Percentiles rank a stretch among this genome's conserved stretches.
Evolutionary conservation across 805 yeast species (phyloP).

Genomic region (Metschnikowia continentalis): DNA sequence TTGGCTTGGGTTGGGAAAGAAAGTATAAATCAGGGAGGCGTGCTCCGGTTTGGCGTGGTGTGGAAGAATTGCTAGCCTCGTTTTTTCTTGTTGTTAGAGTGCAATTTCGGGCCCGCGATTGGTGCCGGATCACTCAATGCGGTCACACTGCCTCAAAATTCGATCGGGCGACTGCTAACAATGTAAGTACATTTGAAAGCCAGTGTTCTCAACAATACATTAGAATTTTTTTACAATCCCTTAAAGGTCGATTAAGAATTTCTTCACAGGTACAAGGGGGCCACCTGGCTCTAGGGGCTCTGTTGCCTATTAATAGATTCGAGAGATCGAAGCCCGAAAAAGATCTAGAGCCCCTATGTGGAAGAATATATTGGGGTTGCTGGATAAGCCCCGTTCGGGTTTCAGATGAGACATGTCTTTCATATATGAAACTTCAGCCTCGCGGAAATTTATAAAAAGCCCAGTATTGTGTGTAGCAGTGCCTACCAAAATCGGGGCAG

Average conservation of each 20-base stretch:
- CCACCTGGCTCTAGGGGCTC: background rate
- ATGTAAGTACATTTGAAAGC: background rate
- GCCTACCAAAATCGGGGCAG: too few species aligned
- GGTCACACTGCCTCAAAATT: conserved; percentile 1
- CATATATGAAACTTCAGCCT: background rate
- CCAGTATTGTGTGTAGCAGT: too few species aligned
- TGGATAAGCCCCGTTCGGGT: background rate
- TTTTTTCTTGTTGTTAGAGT: conserved; percentile 4
- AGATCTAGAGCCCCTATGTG: background rate
- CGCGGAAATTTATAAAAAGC: background rate
- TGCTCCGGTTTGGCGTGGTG: background rate
- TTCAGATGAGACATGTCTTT: background rate
- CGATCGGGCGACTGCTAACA: background rate
- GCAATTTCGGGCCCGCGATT: conserved; percentile 3
- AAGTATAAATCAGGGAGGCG: background rate
- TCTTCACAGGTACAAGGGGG: background rate
- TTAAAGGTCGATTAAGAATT: background rate
- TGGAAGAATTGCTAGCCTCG: conserved; percentile 1
- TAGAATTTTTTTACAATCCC: background rate
- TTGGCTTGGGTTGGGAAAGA: background rate
- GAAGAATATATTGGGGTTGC: too few species aligned
- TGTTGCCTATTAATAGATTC: background rate
- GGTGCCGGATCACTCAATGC: conserved; percentile 2
- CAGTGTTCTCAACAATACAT: too few species aligned
- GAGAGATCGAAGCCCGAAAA: background rate